Evolutionary conservation across 2,329 filamentous ascomycete species (phyloP), one percentile per base, ranked within the genome.

Genomic region (Monosporascus sp.): DNA sequence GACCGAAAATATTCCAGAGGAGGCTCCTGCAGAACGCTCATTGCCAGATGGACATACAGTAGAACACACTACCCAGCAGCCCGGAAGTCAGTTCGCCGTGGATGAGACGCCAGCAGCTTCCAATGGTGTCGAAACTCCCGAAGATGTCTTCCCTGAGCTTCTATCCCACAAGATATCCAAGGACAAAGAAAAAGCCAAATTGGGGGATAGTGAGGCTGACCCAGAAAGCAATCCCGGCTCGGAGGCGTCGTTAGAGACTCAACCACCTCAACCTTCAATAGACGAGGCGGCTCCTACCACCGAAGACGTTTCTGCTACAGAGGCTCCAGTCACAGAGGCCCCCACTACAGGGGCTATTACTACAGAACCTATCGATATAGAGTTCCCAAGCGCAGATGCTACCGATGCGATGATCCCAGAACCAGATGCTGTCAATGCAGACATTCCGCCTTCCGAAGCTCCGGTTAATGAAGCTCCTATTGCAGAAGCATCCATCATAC

Each of bases 161-260:
- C 62, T 52, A 40, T 55, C 59, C 37, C 61, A 52, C 49, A 71
- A 72, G 56, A 71, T 71, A 51, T 64, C 66, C 14, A 73, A 74
- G 62, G 73, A 76, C 4, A 53, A 66, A 65, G 51, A 69, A 69
- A 52, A 69, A 69, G 65, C 60, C 11, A 11, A 34, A 34, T 34
- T 34, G 9, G 31, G 1, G 31, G 9, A 34, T 20, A 44, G 41
- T 14, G 41, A 44, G 20, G 22, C 41, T 16, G 41, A 17, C n/a
- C 5, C 41, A 20, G n/a, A 26, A 14, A 44, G 14, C 22, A 24
- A 24, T 24, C 20, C 20, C 11, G 41, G 22, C 2, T 7, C 41
- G 20, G 14, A 44, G 41, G 22, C 22, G 11, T 24, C n/a, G 22
- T 26, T 20, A 44, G n/a, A 44, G 6, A 7, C 22, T 5, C 41